These are phyloP conservation scores for Panaeolus papilionaceus DNA, from an alignment of 768 basidiomycete genomes.

Conservation along the genomic window DNA sequence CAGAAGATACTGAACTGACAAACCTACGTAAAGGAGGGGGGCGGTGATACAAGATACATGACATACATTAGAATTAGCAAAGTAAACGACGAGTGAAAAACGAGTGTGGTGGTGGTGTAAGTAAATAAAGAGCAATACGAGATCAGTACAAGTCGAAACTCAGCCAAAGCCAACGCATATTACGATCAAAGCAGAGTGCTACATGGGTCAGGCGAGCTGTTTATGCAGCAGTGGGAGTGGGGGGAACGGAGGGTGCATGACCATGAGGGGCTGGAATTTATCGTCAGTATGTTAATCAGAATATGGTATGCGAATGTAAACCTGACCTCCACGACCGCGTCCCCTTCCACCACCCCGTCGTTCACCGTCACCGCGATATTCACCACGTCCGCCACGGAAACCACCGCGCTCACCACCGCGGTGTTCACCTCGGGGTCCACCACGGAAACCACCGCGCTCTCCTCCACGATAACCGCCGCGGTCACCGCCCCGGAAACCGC, in stretches of 20 bases:
- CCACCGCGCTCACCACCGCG: conserved; percentile 27
- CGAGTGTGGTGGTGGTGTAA: background rate
- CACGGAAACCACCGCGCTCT: conserved; percentile 35
- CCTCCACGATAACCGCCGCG: conserved; percentile 39
- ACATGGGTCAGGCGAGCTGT: background rate
- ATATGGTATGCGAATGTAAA: conserved; percentile 10
- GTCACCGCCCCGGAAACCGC: conserved; percentile 29
- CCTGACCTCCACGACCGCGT: conserved; percentile 29
- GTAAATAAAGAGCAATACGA: conserved; percentile 12
- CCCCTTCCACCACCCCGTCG: conserved; percentile 23
- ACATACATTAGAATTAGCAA: conserved; percentile 14
- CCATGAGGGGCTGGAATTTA: conserved; percentile 11
- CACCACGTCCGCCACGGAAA: conserved; percentile 29
- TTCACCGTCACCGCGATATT: conserved; percentile 21
- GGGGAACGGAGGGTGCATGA: conserved; percentile 24
- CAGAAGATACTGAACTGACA: background rate
- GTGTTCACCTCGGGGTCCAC: conserved; percentile 41
- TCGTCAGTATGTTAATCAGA: background rate
- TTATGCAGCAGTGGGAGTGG: conserved; percentile 27
- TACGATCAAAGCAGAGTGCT: conserved; percentile 8
- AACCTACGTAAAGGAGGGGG: background rate
- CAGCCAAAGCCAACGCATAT: background rate
- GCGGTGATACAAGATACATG: conserved; percentile 12
- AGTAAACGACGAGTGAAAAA: conserved; percentile 15
- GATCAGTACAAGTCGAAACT: conserved; percentile 9